Evolutionary conservation across 805 yeast species (phyloP).

Genomic region (Suhomyces sp.): DNA sequence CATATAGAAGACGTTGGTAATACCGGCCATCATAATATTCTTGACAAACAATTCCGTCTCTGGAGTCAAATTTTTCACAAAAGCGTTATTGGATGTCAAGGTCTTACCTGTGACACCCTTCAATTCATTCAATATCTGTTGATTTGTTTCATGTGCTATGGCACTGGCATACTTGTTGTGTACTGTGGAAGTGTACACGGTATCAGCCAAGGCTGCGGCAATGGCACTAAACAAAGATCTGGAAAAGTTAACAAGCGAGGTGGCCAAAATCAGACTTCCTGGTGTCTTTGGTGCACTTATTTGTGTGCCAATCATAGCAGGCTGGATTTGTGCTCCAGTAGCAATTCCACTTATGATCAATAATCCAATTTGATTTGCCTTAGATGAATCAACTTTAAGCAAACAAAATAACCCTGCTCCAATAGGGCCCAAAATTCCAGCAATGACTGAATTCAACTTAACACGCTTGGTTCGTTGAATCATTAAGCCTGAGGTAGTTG

Average conservation of each 20-base stretch:
- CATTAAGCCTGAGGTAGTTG: slow-evolving; percentile 38
- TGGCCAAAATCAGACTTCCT: slow-evolving; percentile 49
- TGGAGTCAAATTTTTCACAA: slow-evolving; percentile 17
- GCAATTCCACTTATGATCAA: slow-evolving; percentile 48
- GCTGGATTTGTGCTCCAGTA: slow-evolving; percentile 48
- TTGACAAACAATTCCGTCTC: slow-evolving; percentile 25
- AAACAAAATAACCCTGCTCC: slow-evolving; percentile 47
- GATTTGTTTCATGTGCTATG: slow-evolving; percentile 7
- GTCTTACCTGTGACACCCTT: slow-evolving; percentile 12
- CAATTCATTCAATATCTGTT: slow-evolving; percentile 18
- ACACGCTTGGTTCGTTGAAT: slow-evolving; percentile 40
- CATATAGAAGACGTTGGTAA: slow-evolving; percentile 42
- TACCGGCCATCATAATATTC: slow-evolving; percentile 34
- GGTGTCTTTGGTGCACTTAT: slow-evolving; percentile 50
- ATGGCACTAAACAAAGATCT: slow-evolving; percentile 49
- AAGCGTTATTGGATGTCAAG: slow-evolving; percentile 15
- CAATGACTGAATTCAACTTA: slow-evolving; percentile 40
- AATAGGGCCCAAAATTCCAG: slow-evolving; percentile 35
- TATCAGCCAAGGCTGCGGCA: slow-evolving; percentile 42
- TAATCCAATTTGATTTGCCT: slow-evolving; percentile 41
- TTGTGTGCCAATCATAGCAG: slow-evolving; percentile 46
- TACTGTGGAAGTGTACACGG: slow-evolving; percentile 32
- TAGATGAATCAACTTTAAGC: slow-evolving; percentile 36
- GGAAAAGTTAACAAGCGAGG: slow-evolving; percentile 43
- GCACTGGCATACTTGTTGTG: slow-evolving; percentile 13